These are phyloP conservation scores for Claviceps paspali DNA, from an alignment of 2,329 filamentous ascomycete species.

Conservation along the genomic window DNA sequence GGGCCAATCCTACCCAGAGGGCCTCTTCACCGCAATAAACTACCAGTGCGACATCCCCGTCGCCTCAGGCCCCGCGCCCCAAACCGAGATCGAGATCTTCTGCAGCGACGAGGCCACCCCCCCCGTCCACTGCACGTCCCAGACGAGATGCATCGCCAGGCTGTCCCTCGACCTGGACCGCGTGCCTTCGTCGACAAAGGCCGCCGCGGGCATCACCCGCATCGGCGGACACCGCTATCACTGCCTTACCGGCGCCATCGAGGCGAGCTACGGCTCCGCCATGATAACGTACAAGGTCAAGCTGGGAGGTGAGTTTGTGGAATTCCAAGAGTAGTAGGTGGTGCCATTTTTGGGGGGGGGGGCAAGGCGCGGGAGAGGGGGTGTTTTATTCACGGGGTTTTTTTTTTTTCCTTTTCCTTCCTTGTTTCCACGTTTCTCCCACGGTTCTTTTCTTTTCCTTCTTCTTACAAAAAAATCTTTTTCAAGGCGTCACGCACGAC, in stretches of 20 bases:
- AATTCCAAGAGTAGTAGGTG: too few relatives aligned
- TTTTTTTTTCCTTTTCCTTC: too few relatives aligned
- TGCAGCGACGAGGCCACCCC: slow-evolving; percentile 17
- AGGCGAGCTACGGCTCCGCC: slow-evolving; percentile 23
- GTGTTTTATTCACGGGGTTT: too few relatives aligned
- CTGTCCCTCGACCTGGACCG: slow-evolving; percentile 21
- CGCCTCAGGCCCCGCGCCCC: slow-evolving; percentile 17
- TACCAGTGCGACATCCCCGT: slow-evolving; percentile 25
- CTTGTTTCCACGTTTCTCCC: too few relatives aligned
- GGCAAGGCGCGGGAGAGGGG: too few relatives aligned
- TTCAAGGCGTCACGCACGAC: slow-evolving; percentile 21
- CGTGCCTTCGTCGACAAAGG: slow-evolving; percentile 17
- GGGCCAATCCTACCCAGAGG: slow-evolving; percentile 24
- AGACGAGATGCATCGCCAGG: slow-evolving; percentile 18
- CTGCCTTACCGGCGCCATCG: slow-evolving; percentile 21
- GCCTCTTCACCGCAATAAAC: slow-evolving; percentile 19
- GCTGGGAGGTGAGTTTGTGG: slow-evolving; percentile 18
- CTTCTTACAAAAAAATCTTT: background rate
- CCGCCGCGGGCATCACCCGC: slow-evolving; percentile 15
- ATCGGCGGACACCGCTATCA: slow-evolving; percentile 23
- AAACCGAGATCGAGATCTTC: slow-evolving; percentile 24
- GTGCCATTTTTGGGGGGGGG: too few relatives aligned
- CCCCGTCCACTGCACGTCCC: slow-evolving; percentile 16
- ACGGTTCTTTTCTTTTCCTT: too few relatives aligned
- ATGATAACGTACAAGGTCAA: slow-evolving; percentile 23